Evolutionary conservation across 306 rosid species (phyloP).

Genomic region (Trichosanthes cucumerina): DNA sequence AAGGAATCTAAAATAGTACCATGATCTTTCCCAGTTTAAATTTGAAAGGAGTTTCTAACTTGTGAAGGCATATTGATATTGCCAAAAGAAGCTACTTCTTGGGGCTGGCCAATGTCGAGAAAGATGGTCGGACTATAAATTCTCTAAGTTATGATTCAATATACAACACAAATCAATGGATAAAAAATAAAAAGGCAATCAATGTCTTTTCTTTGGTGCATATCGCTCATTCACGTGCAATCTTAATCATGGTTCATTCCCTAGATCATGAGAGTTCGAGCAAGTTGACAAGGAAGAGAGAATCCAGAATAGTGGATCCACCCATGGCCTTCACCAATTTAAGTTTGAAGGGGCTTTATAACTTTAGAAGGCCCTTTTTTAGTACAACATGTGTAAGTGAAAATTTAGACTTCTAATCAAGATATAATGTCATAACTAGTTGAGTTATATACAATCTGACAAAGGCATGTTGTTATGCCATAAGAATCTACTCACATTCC

Average conservation of each 20-base stretch:
- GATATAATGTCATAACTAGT: too few species aligned
- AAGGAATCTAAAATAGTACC: not conserved
- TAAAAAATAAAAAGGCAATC: too few species aligned
- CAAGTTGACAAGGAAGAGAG: too few species aligned
- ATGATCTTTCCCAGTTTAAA: too few species aligned
- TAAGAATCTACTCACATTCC: not conserved
- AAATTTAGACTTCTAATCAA: too few species aligned
- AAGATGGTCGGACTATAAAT: too few species aligned
- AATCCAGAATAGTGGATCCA: too few species aligned
- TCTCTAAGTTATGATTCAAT: too few species aligned
- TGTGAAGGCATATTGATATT: not conserved
- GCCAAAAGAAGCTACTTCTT: not conserved
- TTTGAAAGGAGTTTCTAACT: not conserved
- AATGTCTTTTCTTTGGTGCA: not conserved
- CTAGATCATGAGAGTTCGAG: not conserved
- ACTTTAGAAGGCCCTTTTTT: too few species aligned
- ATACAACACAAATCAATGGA: not conserved
- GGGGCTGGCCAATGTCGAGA: not conserved
- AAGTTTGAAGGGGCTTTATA: too few species aligned
- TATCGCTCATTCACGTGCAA: not conserved
- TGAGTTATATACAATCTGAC: not conserved
- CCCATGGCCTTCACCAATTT: too few species aligned
- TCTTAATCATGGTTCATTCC: not conserved
- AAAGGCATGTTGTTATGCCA: not conserved
- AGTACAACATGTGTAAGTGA: not conserved